These are phyloP conservation scores for Cyathus striatus DNA, from an alignment of 768 basidiomycete species.

Conservation along the genomic window DNA sequence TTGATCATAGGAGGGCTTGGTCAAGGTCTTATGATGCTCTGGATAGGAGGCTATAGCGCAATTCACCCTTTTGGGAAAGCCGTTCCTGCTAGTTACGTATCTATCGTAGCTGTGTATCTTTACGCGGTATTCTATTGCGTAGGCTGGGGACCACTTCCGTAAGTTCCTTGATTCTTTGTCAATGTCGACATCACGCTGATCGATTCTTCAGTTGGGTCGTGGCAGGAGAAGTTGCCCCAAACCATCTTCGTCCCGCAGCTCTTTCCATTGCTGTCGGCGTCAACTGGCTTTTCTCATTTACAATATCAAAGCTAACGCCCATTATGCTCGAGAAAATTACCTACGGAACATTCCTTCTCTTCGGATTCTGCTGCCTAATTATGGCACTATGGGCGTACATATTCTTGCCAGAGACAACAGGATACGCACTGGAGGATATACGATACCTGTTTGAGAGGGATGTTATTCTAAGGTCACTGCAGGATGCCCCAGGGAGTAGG, in stretches of 20 bases:
- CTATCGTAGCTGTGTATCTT: conserved; percentile 39
- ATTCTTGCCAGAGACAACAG: conserved; percentile 42
- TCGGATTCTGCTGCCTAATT: conserved; percentile 34
- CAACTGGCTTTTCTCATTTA: conserved; percentile 44
- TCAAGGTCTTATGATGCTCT: conserved; percentile 44
- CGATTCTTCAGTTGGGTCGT: conserved; percentile 26
- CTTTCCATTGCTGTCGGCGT: conserved; percentile 32
- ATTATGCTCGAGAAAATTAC: conserved; percentile 25
- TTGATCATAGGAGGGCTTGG: conserved; percentile 44
- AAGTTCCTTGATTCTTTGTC: conserved; percentile 14
- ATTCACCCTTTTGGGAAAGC: conserved; percentile 23
- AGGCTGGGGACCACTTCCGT: conserved; percentile 33
- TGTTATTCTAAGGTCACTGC: conserved; percentile 25
- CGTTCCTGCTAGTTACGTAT: conserved; percentile 35
- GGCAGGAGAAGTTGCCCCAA: conserved; percentile 38
- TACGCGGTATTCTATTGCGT: conserved; percentile 43
- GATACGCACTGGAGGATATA: conserved; percentile 41
- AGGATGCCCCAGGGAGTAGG: conserved; percentile 35
- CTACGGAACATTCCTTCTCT: conserved; percentile 37
- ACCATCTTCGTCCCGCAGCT: conserved; percentile 33
- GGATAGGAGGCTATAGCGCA: conserved; percentile 36
- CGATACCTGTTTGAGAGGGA: conserved; percentile 36
- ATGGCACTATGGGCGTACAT: conserved; percentile 39
- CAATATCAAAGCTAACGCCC: conserved; percentile 38
- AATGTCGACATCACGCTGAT: not conserved